phyloP scores from a whole-genome alignment of 768 basidiomycete genomes.

The Hirschioporus abietinus region DNA sequence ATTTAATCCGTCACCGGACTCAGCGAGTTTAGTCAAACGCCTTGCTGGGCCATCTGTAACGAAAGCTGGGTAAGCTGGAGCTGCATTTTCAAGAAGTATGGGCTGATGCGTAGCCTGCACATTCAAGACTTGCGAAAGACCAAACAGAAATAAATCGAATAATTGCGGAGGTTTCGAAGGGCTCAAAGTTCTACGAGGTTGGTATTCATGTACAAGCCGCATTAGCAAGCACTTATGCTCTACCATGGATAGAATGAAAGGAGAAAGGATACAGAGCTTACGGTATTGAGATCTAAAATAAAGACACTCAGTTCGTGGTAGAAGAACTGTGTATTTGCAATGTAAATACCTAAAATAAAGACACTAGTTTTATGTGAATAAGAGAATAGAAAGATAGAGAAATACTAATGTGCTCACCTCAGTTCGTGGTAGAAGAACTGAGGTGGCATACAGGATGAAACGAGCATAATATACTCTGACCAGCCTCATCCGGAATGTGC shows the following conservation, averaged over 20 bases:
- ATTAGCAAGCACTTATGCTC: neutral
- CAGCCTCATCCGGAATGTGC: neutral
- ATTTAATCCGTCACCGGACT: constrained; percentile 45
- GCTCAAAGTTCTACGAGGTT: constrained; percentile 89
- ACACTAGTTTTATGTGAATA: no score
- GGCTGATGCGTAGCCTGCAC: neutral
- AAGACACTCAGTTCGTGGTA: constrained; percentile 1
- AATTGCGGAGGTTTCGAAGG: constrained; percentile 88
- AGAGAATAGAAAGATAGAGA: no score
- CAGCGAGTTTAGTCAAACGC: constrained; percentile 66
- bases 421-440: neutral
- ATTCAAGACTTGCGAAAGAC: constrained; percentile 58
- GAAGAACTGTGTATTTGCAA: neutral
- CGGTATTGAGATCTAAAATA: constrained; percentile 18
- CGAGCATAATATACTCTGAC: neutral
- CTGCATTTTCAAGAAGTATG: neutral
- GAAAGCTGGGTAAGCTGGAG: constrained; percentile 71
- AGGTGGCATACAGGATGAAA: neutral
- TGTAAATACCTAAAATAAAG: no score
- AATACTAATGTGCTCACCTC: neutral
- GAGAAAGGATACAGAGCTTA: constrained; percentile 81
- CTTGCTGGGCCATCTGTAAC: constrained; percentile 85
- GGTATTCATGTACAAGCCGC: constrained; percentile 11
- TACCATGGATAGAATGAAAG: constrained; percentile 66
- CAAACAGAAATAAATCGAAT: constrained; percentile 82